A percentile compares a stretch with the other conserved stretches of the same genome.
These are phyloP conservation scores for Lipomyces chichibuensis DNA, from an alignment of 805 yeast genomes.

Conservation along the genomic window DNA sequence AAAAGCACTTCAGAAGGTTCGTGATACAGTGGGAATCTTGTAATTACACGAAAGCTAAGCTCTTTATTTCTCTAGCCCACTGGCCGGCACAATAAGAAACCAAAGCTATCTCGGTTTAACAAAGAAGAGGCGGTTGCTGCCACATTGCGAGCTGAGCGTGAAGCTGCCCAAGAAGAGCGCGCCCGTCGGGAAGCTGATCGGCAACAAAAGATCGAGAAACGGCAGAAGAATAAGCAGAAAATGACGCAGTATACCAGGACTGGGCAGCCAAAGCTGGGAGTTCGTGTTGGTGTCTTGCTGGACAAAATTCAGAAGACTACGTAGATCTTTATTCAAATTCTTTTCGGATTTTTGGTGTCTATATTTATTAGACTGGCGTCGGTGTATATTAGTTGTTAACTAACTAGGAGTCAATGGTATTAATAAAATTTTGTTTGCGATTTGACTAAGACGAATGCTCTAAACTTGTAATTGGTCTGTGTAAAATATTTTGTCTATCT, in stretches of 20 bases:
- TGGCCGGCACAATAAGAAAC: background rate
- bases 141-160: conserved; percentile 16
- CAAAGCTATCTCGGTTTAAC: conserved; percentile 22
- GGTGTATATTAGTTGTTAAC: background rate
- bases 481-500: background rate
- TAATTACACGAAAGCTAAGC: background rate
- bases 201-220: conserved; percentile 13
- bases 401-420: background rate
- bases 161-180: conserved; percentile 9
- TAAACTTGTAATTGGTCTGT: background rate
- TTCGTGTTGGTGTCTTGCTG: conserved; percentile 26
- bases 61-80: background rate
- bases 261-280: conserved; percentile 34
- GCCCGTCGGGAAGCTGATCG: conserved; percentile 17
- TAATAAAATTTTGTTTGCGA: background rate
- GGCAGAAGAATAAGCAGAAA: conserved; percentile 19
- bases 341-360: background rate
- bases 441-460: background rate
- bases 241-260: conserved; percentile 26
- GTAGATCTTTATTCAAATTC: background rate
- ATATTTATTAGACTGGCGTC: background rate
- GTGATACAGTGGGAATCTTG: no score
- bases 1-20: background rate
- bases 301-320: conserved; percentile 21
- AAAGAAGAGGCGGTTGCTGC: conserved; percentile 25